Evolutionary conservation across 306 rosid species (phyloP), one percentile per base, ranked within the genome.

Genomic region (Rosa chinensis): DNA sequence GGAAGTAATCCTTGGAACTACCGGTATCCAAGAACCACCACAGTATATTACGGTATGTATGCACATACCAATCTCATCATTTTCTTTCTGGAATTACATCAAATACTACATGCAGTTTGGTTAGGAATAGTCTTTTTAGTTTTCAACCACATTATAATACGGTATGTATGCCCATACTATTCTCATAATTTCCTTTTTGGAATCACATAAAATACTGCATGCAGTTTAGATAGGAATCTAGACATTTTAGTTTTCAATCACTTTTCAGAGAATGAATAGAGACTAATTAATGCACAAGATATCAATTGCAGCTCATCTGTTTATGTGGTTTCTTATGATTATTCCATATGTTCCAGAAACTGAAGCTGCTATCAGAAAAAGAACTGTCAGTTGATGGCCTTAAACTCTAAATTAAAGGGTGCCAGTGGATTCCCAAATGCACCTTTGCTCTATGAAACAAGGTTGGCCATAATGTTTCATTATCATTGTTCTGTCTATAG

Each of bases 1-100:
- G 80, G 99, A 95, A 89, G 84, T 95, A 59, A 85, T 95, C 83
- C 87, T 95, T 16, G 99, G 99, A 35, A 85, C 94, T 83, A 80
- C 98, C 32, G 83, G 89, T 81, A 82, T 95, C 76, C 91, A 90
- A 58, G 93, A 95, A 45, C 90, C 98, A 75, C 89, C 92, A 43
- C 92, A 80, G 74, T 90, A 90, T 78, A 81, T 95, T 74, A 88
- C 96, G 87, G 99, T 95, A 89, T 84, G 74, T 82, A 71, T 72
- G 73, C 48, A 13, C 9, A 12, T 23, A 14, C 40, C 20, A 35
- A 77, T 0, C 14, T 61, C 77, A 50, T 68, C 76, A 56, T 39
- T 72, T 62, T 61, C 20, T 12, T 43, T 55, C 8, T 21, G 64
- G 32, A 18, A 35, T 50, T 44, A n/a, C n/a, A 11, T 17, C 32